Base-by-base conservation (phyloP, 208 protist genomes). In the Crithidia acanthocephali region DNA sequence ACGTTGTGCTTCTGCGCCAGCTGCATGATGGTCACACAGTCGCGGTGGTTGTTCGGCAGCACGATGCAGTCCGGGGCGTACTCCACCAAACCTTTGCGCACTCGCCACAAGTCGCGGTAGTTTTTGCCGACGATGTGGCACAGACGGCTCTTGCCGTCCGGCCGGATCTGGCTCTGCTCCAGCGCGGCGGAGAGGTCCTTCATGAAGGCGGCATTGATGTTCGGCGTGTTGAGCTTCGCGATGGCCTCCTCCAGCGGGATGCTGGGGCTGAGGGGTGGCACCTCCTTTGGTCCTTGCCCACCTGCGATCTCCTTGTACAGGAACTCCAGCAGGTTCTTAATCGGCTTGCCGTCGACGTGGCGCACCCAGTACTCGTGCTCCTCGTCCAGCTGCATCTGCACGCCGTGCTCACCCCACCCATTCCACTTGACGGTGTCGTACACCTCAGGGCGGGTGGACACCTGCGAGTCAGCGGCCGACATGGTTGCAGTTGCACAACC, bases 391-490 rank as follows among this genome's bases (percentile, higher is more conserved):
- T 62, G 79, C 79, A 98, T 91, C 50, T 76, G 62, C 9, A 85
- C 53, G 13, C 79, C 78, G 22, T 76, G 27, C 28, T 82, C 63
- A 22, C 94, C 94, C 94, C 94, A 98, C 8, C 92, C 94, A 70
- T 98, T 95, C 94, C 94, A 98, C 75, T 96, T 97, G 58, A 98
- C 83, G 51, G 47, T 64, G 51, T 97, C 80, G 58, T 92, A 97
- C 56, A 83, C 80, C 70, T 97, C 89, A 13, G 20, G 56, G 10
- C 37, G 67, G 22, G 52, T 66, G 25, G 71, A 48, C 45, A 50
- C 37, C 37, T 69, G 59, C 35, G 40, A 27, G 55, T 73, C 69
- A 22, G 51, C 64, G 37, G 67, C 40, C 15, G 74, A 68, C 52
- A 68, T 69, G 5, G 48, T 60, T 61, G 32, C 35, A 40, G 35